phyloP scores from a whole-genome alignment of 148 eudicot genomes.

The Rhododendron ovatum region DNA sequence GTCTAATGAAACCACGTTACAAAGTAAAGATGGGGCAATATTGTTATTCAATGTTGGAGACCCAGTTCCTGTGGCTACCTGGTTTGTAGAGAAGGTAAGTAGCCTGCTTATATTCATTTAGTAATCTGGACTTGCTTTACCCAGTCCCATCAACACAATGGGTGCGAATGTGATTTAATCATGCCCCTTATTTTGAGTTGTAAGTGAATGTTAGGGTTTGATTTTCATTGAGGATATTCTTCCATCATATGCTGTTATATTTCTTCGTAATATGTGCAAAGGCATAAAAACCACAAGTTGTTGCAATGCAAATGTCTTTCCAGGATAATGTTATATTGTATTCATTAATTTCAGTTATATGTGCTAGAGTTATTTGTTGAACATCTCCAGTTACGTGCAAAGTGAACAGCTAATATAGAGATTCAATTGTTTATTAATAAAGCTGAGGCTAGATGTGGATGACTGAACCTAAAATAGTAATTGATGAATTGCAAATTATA shows the following conservation, averaged over 20 bases:
- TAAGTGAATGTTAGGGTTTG: not conserved
- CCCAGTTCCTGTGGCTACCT: constrained; percentile 64
- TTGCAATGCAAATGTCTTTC: not conserved
- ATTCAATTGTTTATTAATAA: not conserved
- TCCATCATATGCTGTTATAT: no score
- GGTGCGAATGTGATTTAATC: not conserved
- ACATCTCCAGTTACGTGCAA: not conserved
- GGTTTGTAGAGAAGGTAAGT: constrained; percentile 80
- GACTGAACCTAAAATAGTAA: not conserved
- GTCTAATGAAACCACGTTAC: constrained; percentile 21
- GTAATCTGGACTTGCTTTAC: not conserved
- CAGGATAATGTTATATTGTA: not conserved
- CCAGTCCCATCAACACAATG: not conserved
- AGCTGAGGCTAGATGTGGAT: not conserved
- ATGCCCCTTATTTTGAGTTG: not conserved
- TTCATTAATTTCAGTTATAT: not conserved
- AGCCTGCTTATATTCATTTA: not conserved
- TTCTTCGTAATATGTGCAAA: not conserved
- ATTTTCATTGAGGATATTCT: not conserved
- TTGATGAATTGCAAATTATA: not conserved
- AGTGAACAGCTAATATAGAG: not conserved
- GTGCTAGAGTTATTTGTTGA: not conserved
- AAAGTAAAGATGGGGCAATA: constrained; percentile 46
- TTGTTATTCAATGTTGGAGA: constrained; percentile 54
- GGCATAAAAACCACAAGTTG: not conserved